Percentiles rank a stretch among this genome's conserved stretches.
These are phyloP conservation scores for Fraxinus paxiana DNA, from an alignment of 305 asterid genomes.

Conservation along the genomic window DNA sequence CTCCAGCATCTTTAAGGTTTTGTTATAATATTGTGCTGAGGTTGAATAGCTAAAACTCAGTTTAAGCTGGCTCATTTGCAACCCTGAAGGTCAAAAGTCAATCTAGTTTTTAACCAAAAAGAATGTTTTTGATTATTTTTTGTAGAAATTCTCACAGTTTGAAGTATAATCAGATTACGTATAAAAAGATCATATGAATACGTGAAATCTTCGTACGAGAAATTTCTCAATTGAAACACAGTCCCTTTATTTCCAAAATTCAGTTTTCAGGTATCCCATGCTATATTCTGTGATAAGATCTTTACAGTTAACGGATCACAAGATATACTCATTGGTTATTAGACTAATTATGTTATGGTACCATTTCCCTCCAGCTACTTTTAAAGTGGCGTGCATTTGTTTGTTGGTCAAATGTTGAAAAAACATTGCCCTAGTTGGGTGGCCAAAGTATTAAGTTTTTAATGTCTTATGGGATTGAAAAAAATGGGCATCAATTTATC, in stretches of 20 bases:
- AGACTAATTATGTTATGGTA: not conserved
- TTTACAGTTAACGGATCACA: not conserved
- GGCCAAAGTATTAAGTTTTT: not conserved
- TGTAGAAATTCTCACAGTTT: not conserved
- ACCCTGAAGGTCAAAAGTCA: not conserved
- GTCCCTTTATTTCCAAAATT: not conserved
- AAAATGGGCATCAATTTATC: constrained; percentile 7
- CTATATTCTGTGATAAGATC: not conserved
- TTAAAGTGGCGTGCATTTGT: not conserved
- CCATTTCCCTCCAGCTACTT: not conserved
- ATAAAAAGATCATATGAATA: not conserved
- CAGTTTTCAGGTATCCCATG: not conserved
- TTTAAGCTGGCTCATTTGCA: not conserved
- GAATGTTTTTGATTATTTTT: not conserved
- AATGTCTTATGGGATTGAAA: constrained; percentile 2
- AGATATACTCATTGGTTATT: not conserved
- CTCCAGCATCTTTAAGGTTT: not conserved
- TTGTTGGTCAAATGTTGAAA: not conserved
- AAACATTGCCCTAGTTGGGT: not conserved
- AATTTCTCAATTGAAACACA: not conserved
- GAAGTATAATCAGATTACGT: not conserved
- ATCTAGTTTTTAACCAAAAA: not conserved
- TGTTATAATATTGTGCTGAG: not conserved
- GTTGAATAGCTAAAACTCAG: not conserved
- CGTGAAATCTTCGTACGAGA: not conserved